Percentiles rank a stretch among this genome's conserved stretches.
phyloP scores from a whole-genome alignment of 2,329 filamentous ascomycete genomes.

The Fusarium cyanostomum region DNA sequence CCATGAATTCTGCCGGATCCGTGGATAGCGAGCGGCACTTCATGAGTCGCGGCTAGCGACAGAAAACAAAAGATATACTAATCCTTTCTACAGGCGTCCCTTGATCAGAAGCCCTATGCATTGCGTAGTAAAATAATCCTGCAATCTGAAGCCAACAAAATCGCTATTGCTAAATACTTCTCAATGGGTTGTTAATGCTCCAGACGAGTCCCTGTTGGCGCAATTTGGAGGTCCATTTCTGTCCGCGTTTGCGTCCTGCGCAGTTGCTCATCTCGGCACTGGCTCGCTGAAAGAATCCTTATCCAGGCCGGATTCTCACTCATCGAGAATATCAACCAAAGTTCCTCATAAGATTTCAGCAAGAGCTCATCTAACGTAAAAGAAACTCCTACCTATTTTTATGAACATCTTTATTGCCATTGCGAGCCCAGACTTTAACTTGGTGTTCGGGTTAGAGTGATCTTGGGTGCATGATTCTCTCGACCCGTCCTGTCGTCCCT shows the following conservation, averaged over 20 bases:
- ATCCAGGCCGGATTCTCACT: too few relatives aligned
- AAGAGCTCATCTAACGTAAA: too few relatives aligned
- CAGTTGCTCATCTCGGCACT: constrained; percentile 10
- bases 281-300: too few relatives aligned
- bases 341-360: too few relatives aligned
- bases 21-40: not conserved
- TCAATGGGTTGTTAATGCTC: not conserved
- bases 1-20: not conserved
- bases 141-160: not conserved
- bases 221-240: constrained; percentile 2
- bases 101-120: not conserved
- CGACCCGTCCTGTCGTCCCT: not conserved
- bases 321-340: too few relatives aligned
- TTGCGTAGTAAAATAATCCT: not conserved
- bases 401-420: too few relatives aligned
- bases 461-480: too few relatives aligned
- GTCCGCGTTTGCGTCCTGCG: constrained; percentile 28
- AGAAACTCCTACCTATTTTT: too few relatives aligned
- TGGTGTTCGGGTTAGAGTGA: too few relatives aligned
- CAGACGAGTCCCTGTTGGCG: constrained; percentile 1
- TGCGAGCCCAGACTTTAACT: too few relatives aligned
- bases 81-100: not conserved
- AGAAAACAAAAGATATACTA: not conserved
- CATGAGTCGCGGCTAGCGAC: not conserved
- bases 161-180: not conserved